These are phyloP conservation scores for Cornus kousa DNA, from an alignment of 148 eudicot species.

Conservation along the genomic window DNA sequence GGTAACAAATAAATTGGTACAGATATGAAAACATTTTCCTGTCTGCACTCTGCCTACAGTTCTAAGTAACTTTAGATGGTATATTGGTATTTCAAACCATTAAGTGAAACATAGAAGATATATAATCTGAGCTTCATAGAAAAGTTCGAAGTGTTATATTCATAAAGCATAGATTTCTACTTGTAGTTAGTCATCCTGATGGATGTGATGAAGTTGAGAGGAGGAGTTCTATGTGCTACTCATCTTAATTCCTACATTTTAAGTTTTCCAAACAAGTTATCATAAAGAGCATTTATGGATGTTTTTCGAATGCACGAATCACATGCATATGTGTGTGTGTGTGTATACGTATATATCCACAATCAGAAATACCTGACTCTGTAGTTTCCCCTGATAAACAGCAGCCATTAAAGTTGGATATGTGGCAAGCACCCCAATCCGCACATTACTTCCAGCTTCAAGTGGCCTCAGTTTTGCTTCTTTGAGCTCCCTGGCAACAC, in stretches of 20 bases:
- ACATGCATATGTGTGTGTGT: too few species aligned
- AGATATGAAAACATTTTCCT: background rate
- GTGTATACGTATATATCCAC: too few species aligned
- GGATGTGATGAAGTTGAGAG: background rate
- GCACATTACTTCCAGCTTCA: conserved; percentile 46
- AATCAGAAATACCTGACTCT: conserved; percentile 34
- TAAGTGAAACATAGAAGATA: background rate
- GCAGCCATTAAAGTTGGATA: conserved; percentile 30
- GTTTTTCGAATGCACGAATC: background rate
- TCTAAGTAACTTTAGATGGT: too few species aligned
- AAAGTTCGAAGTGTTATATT: too few species aligned
- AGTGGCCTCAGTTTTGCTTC: conserved; percentile 50
- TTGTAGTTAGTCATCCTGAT: background rate
- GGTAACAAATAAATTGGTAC: too few species aligned
- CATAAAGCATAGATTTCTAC: background rate
- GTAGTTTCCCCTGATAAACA: conserved; percentile 43
- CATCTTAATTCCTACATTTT: background rate
- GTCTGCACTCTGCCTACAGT: background rate
- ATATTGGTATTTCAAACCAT: background rate
- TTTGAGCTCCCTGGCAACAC: conserved; percentile 46
- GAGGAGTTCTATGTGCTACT: background rate
- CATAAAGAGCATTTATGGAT: background rate
- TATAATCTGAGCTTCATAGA: background rate
- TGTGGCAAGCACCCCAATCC: conserved; percentile 50
- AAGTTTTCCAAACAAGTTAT: background rate